These are phyloP conservation scores for Endocladia muricata DNA, from an alignment of 31 red algal genomes.

Conservation along the genomic window DNA sequence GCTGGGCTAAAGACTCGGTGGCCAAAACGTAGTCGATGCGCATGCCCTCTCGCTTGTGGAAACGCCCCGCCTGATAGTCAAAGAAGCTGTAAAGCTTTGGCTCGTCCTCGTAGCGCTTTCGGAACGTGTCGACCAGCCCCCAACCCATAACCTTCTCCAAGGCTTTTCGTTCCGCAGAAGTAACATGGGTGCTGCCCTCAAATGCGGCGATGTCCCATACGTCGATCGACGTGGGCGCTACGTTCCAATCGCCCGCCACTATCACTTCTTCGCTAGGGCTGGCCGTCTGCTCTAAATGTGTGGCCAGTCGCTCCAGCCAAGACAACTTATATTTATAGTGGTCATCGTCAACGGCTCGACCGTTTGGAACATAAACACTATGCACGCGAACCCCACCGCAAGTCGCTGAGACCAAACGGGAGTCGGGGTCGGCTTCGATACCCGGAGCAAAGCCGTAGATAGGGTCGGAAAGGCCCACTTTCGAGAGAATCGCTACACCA, in stretches of 20 bases:
- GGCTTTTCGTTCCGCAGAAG: background rate
- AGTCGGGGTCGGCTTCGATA: background rate
- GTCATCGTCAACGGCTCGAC: background rate
- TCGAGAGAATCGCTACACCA: background rate
- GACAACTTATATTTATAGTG: background rate
- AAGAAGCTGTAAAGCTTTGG: background rate
- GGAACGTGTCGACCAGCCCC: background rate
- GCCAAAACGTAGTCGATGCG: background rate
- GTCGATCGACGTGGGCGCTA: background rate
- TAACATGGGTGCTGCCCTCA: background rate
- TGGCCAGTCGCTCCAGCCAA: background rate
- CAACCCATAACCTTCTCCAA: background rate
- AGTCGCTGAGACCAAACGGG: background rate
- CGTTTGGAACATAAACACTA: background rate
- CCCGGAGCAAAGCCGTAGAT: background rate
- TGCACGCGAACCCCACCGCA: background rate
- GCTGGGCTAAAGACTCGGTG: background rate
- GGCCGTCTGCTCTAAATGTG: background rate
- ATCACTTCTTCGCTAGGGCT: background rate
- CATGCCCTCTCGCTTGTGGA: background rate
- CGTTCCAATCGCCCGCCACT: background rate
- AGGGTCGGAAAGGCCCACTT: background rate
- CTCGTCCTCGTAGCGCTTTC: background rate
- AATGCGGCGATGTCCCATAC: background rate
- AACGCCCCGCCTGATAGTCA: background rate